Conservation (phyloP, 768 basidiomycete genomes). For the Termitomyces sp. region DNA sequence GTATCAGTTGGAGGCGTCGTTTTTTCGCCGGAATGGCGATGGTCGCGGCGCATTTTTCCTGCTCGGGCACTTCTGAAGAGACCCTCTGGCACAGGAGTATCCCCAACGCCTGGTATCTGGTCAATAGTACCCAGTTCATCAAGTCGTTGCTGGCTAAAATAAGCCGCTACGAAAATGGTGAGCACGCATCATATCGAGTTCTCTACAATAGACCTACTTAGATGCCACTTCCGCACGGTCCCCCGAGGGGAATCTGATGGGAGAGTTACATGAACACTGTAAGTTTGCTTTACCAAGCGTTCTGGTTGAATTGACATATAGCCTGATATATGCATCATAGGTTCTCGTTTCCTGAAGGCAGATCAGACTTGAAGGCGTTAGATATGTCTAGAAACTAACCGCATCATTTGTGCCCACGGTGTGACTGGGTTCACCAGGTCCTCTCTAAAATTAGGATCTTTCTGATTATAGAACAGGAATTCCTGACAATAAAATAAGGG, state of each 20-base stretch:
- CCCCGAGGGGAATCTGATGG: slow-evolving; percentile 45
- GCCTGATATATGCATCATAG: slow-evolving; percentile 9
- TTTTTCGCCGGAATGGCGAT: slow-evolving; percentile 31
- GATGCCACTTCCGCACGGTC: slow-evolving; percentile 72
- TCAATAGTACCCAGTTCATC: slow-evolving; percentile 70
- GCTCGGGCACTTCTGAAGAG: slow-evolving; percentile 77
- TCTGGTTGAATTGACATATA: slow-evolving; percentile 41
- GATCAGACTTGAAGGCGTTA: not conserved
- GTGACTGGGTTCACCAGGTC: slow-evolving; percentile 52
- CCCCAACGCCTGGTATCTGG: slow-evolving; percentile 58
- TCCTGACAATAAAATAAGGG: slow-evolving; percentile 38
- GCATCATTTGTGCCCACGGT: slow-evolving; percentile 72
- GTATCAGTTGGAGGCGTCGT: slow-evolving; percentile 24
- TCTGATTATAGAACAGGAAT: slow-evolving; percentile 81
- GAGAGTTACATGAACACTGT: slow-evolving; percentile 71
- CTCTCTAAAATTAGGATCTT: slow-evolving; percentile 59
- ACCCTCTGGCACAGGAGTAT: slow-evolving; percentile 65
- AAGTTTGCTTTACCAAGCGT: slow-evolving; percentile 77
- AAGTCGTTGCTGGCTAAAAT: slow-evolving; percentile 75
- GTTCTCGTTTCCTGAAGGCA: slow-evolving; percentile 12
- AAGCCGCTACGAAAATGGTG: slow-evolving; percentile 52
- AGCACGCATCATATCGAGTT: slow-evolving; percentile 19
- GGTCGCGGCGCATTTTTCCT: slow-evolving; percentile 52
- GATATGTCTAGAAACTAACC: slow-evolving; percentile 30
- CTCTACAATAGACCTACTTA: slow-evolving; percentile 46